Base-by-base conservation (phyloP, 2,329 filamentous ascomycete genomes). In the Fusarium nelsonii region DNA sequence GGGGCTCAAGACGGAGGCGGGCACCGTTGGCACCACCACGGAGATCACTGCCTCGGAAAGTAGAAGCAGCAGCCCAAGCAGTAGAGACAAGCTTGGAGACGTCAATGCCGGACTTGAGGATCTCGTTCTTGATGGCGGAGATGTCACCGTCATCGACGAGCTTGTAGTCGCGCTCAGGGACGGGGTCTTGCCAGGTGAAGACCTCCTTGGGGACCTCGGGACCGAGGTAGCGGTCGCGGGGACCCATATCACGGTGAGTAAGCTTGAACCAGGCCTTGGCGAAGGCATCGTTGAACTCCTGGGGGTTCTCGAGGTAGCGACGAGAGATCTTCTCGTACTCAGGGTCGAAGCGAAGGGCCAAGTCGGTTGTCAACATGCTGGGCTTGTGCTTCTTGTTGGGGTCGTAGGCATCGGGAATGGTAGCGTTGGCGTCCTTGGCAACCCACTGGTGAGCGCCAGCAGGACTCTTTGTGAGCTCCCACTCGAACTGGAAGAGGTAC, bases 251-350 rank as follows among this genome's bases (percentile, higher is more conserved):
- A 82, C 92, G 91, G 82, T 94, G 92, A 48, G 91, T 84, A 46
- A 94, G 86, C 87, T 94, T 94, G 87, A 93, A 94, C 92, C 92
- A 94, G 18, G 92, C 92, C 58, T 88, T 88, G 20, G 86, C 84
- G 74, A 94, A 94, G 20, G 85, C 89, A 65, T 93, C 90, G 58
- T 85, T 85, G 39, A 94, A 87, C 83, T 92, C 80, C 34, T 91
- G 85, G 2, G 90, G 90, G 80, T 94, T 82, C 73, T 88, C 87
- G 44, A 90, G 82, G 86, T 89, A 94, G 74, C 85, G 86, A 50
- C 89, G 88, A 9, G 90, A 87, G 77, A 94, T 92, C 87, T 93
- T 93, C 82, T 92, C 90, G 81, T 92, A 94, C n/a, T 73, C 83
- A 2, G 91, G 90, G 76, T 94, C 92, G 77, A 87, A 88, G 68